Evolutionary conservation across 306 rosid species (phyloP).

Genomic region (Begonia loranthoides): DNA sequence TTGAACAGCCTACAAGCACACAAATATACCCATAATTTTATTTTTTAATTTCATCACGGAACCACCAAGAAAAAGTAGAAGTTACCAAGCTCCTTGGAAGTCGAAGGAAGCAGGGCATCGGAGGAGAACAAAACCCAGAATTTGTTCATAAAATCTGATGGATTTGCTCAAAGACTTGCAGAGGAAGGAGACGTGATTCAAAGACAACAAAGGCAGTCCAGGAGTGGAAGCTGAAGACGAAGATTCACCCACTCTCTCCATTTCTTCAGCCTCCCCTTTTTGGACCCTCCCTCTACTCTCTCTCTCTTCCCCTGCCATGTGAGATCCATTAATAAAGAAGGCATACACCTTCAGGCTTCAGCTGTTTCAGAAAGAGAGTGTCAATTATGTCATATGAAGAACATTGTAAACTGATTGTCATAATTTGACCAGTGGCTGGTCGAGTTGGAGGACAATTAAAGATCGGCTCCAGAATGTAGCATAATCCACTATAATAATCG

Average conservation of each 20-base stretch:
- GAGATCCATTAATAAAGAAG: no score
- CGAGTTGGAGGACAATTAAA: no score
- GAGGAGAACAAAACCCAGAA: slow-evolving; percentile 48
- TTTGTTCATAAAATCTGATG: slow-evolving; percentile 39
- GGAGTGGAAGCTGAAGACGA: slow-evolving; percentile 2
- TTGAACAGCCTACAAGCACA: slow-evolving; percentile 34
- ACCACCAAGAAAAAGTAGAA: neutral
- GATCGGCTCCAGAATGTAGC: no score
- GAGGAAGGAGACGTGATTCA: slow-evolving; percentile 50
- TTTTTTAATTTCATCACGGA: neutral
- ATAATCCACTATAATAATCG: no score
- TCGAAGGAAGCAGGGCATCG: slow-evolving; percentile 60
- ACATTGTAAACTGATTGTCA: no score
- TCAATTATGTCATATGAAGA: no score
- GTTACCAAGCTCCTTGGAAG: slow-evolving; percentile 61
- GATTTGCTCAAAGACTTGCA: slow-evolving; percentile 41
- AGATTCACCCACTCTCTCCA: neutral
- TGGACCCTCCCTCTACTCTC: neutral
- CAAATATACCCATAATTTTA: neutral
- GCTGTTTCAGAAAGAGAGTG: no score
- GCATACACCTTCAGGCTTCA: no score
- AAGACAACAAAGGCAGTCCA: slow-evolving; percentile 22
- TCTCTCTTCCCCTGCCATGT: neutral
- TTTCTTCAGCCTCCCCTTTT: neutral
- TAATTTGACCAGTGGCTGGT: no score